phyloP scores from a whole-genome alignment of 2,329 filamentous ascomycete species.

The Fusarium euwallaceae region DNA sequence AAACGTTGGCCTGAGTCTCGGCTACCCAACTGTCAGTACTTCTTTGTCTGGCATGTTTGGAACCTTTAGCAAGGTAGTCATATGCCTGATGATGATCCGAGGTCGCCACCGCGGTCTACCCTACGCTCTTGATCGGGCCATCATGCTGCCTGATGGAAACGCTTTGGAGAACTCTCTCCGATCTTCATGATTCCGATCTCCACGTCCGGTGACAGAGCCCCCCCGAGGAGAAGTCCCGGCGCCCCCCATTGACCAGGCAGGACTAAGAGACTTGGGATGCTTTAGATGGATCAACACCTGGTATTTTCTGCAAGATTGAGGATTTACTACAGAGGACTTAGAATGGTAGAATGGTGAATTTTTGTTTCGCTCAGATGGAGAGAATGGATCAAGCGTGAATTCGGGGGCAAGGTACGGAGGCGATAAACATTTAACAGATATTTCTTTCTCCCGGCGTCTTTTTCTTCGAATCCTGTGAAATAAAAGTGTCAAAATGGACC shows the following conservation, averaged over 20 bases:
- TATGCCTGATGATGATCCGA: slow-evolving; percentile 53
- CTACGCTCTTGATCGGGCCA: slow-evolving; percentile 50
- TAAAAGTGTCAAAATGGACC: too few species aligned
- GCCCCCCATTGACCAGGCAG: too few species aligned
- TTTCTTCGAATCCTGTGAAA: too few species aligned
- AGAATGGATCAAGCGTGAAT: too few species aligned
- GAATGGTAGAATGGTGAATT: too few species aligned
- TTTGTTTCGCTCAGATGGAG: too few species aligned
- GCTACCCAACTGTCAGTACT: slow-evolving; percentile 45
- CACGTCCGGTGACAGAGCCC: neutral
- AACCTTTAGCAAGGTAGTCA: slow-evolving; percentile 50
- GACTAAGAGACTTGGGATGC: too few species aligned
- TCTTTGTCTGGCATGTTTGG: slow-evolving; percentile 48
- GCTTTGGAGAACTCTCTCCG: neutral
- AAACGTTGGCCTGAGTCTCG: slow-evolving; percentile 52
- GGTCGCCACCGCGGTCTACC: slow-evolving; percentile 52
- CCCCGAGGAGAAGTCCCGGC: neutral
- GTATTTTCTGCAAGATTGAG: too few species aligned
- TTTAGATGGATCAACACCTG: neutral
- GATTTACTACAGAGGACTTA: too few species aligned
- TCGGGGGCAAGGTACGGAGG: too few species aligned
- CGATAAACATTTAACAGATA: too few species aligned
- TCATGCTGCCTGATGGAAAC: slow-evolving; percentile 42
- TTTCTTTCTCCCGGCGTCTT: too few species aligned
- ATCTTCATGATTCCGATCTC: neutral